These are phyloP conservation scores for Luffa acutangula DNA, from an alignment of 306 rosid genomes.

Conservation along the genomic window DNA sequence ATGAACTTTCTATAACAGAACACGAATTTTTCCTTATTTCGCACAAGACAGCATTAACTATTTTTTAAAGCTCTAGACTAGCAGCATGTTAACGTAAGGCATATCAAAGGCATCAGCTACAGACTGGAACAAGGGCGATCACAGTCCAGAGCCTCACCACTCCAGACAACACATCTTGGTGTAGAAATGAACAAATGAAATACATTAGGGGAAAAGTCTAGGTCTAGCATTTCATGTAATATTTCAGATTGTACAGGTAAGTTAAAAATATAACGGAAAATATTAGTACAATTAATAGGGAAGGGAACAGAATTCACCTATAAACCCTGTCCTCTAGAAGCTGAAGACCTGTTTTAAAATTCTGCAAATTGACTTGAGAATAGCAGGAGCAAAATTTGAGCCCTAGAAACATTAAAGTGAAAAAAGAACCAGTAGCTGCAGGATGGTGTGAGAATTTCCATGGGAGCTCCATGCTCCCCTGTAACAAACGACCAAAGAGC, in stretches of 20 bases:
- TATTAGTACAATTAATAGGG: neutral
- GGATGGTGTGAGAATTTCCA: slow-evolving; percentile 90
- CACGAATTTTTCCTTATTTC: too few species aligned
- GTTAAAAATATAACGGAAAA: neutral
- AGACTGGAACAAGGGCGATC: neutral
- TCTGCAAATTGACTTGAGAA: slow-evolving; percentile 73
- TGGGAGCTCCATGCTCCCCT: slow-evolving; percentile 79
- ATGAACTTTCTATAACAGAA: too few species aligned
- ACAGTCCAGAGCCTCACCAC: neutral
- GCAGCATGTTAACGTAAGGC: neutral
- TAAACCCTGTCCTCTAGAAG: slow-evolving; percentile 85
- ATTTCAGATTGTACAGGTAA: neutral
- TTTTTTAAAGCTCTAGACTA: neutral
- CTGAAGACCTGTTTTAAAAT: slow-evolving; percentile 77
- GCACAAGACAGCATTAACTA: neutral
- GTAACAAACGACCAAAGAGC: slow-evolving; percentile 88
- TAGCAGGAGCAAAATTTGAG: slow-evolving; percentile 93
- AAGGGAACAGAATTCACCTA: slow-evolving; percentile 28
- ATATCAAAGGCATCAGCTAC: neutral
- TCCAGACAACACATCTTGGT: neutral
- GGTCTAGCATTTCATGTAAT: neutral
- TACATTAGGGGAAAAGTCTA: neutral
- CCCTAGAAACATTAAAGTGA: slow-evolving; percentile 91
- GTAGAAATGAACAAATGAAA: neutral
- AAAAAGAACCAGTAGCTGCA: slow-evolving; percentile 91